Percentiles rank a stretch among this genome's conserved stretches.
phyloP scores from a whole-genome alignment of 139 green algal genomes.

The Coelastrella sp. region DNA sequence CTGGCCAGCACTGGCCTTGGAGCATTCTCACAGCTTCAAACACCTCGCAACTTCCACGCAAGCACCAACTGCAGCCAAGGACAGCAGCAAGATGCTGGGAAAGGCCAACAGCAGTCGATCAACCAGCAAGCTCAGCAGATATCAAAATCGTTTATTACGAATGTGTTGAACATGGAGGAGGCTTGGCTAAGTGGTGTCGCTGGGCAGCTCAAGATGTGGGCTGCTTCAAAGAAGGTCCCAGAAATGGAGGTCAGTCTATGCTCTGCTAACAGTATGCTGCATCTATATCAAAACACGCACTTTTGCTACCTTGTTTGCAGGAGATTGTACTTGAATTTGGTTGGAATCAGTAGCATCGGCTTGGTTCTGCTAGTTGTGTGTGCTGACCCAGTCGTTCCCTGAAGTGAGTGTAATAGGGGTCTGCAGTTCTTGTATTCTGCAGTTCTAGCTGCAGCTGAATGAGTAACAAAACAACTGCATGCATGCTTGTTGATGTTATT shows the following conservation, averaged over 20 bases:
- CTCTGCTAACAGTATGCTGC: too few species aligned
- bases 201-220: constrained; percentile 46
- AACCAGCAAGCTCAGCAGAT: not conserved
- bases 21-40: not conserved
- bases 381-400: too few species aligned
- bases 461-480: too few species aligned
- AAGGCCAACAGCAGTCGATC: not conserved
- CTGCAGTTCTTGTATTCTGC: too few species aligned
- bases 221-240: constrained; percentile 10
- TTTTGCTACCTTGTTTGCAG: too few species aligned
- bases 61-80: not conserved
- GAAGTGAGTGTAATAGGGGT: too few species aligned
- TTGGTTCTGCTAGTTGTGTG: too few species aligned
- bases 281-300: too few species aligned
- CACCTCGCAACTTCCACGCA: not conserved
- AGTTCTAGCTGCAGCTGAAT: too few species aligned
- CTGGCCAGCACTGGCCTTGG: not conserved
- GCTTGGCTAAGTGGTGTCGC: constrained; percentile 41
- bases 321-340: too few species aligned
- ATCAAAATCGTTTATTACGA: constrained; percentile 35
- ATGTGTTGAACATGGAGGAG: constrained; percentile 39
- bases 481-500: too few species aligned
- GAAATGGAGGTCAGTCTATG: constrained; percentile 25
- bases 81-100: not conserved
- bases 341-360: too few species aligned